Evolutionary conservation across 306 rosid species (phyloP), one percentile per base, ranked within the genome.

Genomic region (Pyrus bretschneideri): DNA sequence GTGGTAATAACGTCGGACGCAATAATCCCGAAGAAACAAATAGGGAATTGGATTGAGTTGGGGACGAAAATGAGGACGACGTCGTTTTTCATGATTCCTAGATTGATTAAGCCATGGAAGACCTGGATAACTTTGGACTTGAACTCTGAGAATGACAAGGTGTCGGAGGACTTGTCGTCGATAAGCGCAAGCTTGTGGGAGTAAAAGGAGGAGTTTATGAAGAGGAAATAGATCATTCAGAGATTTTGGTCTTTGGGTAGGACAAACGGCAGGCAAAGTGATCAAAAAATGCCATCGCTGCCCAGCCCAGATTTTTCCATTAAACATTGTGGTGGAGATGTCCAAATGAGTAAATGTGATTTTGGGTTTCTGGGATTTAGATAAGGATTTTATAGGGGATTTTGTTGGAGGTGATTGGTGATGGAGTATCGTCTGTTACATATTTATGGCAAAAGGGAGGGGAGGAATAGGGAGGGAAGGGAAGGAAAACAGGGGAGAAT

Each of bases 251-350:
- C 81, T 0, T 45, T 74, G 49, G 97, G 93, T 0, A 93, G 58
- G 19, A 31, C 30, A 8, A 86, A 68, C 15, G 88, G 72, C 2
- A 97, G 97, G 65, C 93, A 79, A 4, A 83, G 83, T 3, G 97
- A 91, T 82, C 96, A 69, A 85, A 80, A 91, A 44, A 88, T 83
- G 54, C 96, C 93, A 49, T 93, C 93, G 1, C 86, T 81, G 31
- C 97, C 90, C 31, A 80, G 90, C 0, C 98, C 95, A 10, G 96
- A 94, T 83, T 78, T 89, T 89, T 90, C 95, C 98, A 93, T 93
- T 62, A 81, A 12, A 74, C 22, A 23, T 42, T 15, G 15, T 15
- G 19, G 12, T 21, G 68, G 81, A 35, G 23, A 42, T 38, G 63
- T 40, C 21, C 14, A 64, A 11, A 45, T 57, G 30, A 62, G 52